Evolutionary conservation across 192 early-diverging fungal genomes (phyloP).

Genomic region (Chytriomyces sp.): DNA sequence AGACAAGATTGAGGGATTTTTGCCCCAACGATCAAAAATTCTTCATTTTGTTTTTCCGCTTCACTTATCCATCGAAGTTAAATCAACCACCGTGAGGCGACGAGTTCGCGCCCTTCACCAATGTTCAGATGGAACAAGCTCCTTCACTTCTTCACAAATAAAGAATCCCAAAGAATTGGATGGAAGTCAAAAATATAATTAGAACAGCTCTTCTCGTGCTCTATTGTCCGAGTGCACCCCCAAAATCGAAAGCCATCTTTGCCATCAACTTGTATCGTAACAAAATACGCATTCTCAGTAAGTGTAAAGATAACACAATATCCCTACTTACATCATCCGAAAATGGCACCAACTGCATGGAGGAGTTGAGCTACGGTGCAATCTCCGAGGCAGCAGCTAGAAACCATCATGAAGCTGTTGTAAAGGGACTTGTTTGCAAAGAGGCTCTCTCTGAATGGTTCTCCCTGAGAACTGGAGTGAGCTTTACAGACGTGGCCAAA

Average conservation of each 20-base stretch:
- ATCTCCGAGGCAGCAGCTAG: constrained; percentile 88
- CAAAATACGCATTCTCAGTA: too few species aligned
- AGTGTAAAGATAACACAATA: too few species aligned
- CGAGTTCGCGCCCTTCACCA: too few species aligned
- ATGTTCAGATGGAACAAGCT: too few species aligned
- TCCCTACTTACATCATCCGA: constrained; percentile 66
- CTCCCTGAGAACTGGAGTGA: constrained; percentile 50
- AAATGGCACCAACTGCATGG: constrained; percentile 88
- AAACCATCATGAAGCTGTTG: constrained; percentile 83
- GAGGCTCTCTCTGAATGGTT: constrained; percentile 94
- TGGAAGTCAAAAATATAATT: too few species aligned
- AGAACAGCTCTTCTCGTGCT: constrained; percentile 52
- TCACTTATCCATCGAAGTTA: too few species aligned
- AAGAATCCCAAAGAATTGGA: too few species aligned
- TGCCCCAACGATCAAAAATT: too few species aligned
- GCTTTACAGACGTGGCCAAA: neutral
- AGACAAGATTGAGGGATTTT: neutral
- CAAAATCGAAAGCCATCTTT: constrained; percentile 90
- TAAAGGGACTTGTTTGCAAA: constrained; percentile 91
- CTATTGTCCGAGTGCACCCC: constrained; percentile 83
- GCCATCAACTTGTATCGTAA: constrained; percentile 81
- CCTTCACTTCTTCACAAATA: too few species aligned
- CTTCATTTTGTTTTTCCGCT: too few species aligned
- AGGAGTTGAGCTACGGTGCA: constrained; percentile 83
- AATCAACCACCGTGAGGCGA: too few species aligned